Conservation (phyloP, 2,329 filamentous ascomycete genomes). For the Phoma herbarum region DNA sequence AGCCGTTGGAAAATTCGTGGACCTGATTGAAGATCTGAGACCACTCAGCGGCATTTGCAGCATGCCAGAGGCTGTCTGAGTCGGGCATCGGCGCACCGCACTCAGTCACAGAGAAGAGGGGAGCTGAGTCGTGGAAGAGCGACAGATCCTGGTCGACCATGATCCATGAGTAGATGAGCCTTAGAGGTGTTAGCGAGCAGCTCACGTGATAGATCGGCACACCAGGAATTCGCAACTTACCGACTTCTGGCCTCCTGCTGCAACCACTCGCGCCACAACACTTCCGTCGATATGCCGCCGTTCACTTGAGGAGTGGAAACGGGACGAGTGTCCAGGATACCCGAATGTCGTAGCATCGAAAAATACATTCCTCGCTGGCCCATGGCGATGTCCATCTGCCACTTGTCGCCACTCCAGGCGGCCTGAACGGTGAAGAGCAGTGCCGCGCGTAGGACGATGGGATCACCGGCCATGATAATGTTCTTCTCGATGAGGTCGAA, state of each 20-base stretch:
- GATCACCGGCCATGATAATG: constrained; percentile 72
- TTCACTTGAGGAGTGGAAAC: constrained; percentile 57
- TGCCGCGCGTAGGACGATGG: constrained; percentile 70
- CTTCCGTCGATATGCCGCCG: constrained; percentile 56
- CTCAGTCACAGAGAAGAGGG: constrained; percentile 70
- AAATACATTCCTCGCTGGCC: constrained; percentile 78
- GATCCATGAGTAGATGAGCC: constrained; percentile 77
- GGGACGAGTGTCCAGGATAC: constrained; percentile 67
- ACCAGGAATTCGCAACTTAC: constrained; percentile 52
- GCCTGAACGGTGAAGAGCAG: constrained; percentile 73
- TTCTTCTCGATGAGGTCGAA: constrained; percentile 78
- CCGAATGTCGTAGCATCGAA: constrained; percentile 74
- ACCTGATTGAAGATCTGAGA: constrained; percentile 65
- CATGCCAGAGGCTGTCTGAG: constrained; percentile 70
- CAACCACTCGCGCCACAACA: constrained; percentile 71
- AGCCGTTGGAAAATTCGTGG: constrained; percentile 63
- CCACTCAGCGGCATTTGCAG: constrained; percentile 68
- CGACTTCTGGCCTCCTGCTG: constrained; percentile 70
- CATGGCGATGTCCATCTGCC: constrained; percentile 81
- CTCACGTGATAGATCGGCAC: constrained; percentile 31
- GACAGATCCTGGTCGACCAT: constrained; percentile 73
- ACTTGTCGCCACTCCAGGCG: constrained; percentile 78
- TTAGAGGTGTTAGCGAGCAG: constrained; percentile 45
- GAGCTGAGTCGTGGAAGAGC: constrained; percentile 52
- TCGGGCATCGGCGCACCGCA: constrained; percentile 71